phyloP scores from a whole-genome alignment of 306 rosid species.

The Ammopiptanthus mongolicus region DNA sequence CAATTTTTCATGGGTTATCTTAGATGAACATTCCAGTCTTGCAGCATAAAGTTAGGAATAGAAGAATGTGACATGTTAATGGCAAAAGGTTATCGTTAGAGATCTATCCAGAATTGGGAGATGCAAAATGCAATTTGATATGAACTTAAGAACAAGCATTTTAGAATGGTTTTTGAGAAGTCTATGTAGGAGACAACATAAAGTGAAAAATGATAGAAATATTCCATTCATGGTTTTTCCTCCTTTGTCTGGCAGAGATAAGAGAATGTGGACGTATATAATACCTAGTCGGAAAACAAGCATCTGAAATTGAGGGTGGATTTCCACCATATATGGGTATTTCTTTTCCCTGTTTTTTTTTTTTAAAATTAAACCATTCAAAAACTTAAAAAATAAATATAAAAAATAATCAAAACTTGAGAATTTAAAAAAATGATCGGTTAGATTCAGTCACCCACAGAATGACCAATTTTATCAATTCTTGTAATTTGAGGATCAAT shows the following conservation, averaged over 20 bases:
- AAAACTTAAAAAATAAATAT: too few species aligned
- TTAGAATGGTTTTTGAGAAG: constrained; percentile 34
- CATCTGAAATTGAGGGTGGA: constrained; percentile 50
- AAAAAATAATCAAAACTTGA: too few species aligned
- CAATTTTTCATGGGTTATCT: constrained; percentile 31
- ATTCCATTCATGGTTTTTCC: constrained; percentile 26
- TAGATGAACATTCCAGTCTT: constrained; percentile 5
- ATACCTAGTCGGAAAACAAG: constrained; percentile 48
- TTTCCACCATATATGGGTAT: constrained; percentile 64
- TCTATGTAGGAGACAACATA: constrained; percentile 27
- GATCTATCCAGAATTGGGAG: constrained; percentile 23
- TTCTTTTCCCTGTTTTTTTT: too few species aligned
- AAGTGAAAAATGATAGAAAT: constrained; percentile 46
- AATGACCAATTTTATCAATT: too few species aligned
- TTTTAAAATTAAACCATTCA: too few species aligned
- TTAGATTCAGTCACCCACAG: too few species aligned
- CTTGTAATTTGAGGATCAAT: too few species aligned
- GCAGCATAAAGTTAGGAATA: constrained; percentile 35
- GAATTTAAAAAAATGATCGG: too few species aligned
- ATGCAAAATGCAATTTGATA: constrained; percentile 25
- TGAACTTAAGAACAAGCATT: constrained; percentile 24
- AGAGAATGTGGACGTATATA: constrained; percentile 55
- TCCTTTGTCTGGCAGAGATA: constrained; percentile 29
- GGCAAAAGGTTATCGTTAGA: constrained; percentile 27
- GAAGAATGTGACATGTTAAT: constrained; percentile 5